Evolutionary conservation across 2,329 filamentous ascomycete species (phyloP), one percentile per base, ranked within the genome.

Genomic region (Cercospora sojina): DNA sequence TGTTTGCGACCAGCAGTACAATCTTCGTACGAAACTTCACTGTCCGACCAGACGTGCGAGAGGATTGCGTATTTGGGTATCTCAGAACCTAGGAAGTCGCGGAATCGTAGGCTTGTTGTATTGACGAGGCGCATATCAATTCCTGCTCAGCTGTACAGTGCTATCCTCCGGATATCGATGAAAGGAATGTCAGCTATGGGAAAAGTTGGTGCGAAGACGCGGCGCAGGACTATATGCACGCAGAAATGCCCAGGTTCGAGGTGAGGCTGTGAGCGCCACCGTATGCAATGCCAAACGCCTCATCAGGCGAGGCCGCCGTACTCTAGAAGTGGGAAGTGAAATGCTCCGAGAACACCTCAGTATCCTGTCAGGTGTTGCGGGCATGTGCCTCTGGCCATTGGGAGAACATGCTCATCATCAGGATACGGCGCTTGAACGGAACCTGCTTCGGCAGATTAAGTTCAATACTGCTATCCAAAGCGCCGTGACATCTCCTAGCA

Each of bases 31-130:
- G 56, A 57, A 6, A 62, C 51, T 31, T 69, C 67, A 23, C 25
- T 35, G n/a, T 25, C 43, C 18, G 47, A 49, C 70, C 69, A 71
- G 38, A 66, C 43, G 31, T 72, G 70, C 25, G 70, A 71, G 7
- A 67, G 43, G 43, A 71, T 72, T 10, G 65, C 70, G 56, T 71
- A 69, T 29, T 38, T 16, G 32, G 65, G 67, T 38, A 25, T 53
- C 5, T 66, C 20, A 6, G 64, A 64, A 23, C 64, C 67, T 23
- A 47, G 32, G 41, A 70, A 71, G 13, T 69, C 66, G 23, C 18
- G 20, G 47, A 70, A 67, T 10, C 62, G 20, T 29, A 71, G 65
- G 27, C 25, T 64, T 23, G 64, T n/a, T 20, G 69, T 65, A 29
- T 70, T 60, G 13, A 69, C 65, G 23, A 69, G 64, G 3, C 67